Percentiles rank a stretch among this genome's conserved stretches.
Conservation (phyloP, 352 stramenopile species). For the Globisporangium apiculatum region DNA sequence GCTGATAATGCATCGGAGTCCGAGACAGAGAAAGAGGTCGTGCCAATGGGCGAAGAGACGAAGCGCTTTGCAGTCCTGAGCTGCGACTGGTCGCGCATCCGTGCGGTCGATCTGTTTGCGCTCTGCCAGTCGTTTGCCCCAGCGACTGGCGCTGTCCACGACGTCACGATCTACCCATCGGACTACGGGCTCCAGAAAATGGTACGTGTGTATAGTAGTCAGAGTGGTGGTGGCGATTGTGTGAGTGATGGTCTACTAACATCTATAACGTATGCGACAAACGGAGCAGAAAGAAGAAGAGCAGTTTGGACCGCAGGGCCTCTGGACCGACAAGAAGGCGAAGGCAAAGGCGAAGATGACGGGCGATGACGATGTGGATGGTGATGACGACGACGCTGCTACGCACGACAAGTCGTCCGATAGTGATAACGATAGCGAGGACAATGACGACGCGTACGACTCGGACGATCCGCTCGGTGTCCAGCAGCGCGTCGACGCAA, state of each 20-base stretch:
- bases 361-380: conserved; percentile 16
- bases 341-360: conserved; percentile 5
- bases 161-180: conserved; percentile 94
- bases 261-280: no score
- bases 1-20: conserved; percentile 21
- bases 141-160: conserved; percentile 78
- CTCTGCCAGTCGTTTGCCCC: conserved; percentile 93
- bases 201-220: conserved; percentile 24
- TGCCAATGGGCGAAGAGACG: conserved; percentile 78
- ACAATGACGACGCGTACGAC: conserved; percentile 40
- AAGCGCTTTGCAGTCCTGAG: conserved; percentile 92
- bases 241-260: no score
- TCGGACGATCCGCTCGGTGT: conserved; percentile 63
- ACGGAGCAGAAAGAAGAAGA: conserved; percentile 65
- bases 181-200: conserved; percentile 95
- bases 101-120: conserved; percentile 93
- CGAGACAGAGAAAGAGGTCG: conserved; percentile 62
- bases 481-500: conserved; percentile 51
- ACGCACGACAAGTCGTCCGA: not conserved
- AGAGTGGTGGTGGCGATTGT: not conserved
- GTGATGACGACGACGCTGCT: conserved; percentile 9
- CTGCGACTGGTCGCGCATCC: conserved; percentile 95
- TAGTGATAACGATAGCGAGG: conserved; percentile 8
- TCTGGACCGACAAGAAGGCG: conserved; percentile 48
- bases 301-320: conserved; percentile 52